These are phyloP conservation scores for Tanozyma kutaoensis DNA, from an alignment of 805 yeast genomes.

Conservation along the genomic window DNA sequence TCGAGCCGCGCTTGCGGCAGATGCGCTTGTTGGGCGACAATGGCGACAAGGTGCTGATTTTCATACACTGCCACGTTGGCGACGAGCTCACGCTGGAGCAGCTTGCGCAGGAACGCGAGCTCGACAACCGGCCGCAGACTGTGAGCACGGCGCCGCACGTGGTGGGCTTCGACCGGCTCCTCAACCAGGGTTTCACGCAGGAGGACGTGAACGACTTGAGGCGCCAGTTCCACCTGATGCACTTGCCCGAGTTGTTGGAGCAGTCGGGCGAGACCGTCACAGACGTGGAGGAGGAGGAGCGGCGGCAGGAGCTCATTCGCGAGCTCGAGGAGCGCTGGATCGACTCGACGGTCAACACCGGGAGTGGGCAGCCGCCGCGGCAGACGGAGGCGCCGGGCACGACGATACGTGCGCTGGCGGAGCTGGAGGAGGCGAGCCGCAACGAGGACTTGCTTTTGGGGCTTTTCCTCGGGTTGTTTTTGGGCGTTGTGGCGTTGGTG, in stretches of 20 bases:
- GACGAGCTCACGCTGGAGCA: constrained; percentile 43
- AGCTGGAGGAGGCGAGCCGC: constrained; percentile 16
- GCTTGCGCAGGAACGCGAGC: constrained; percentile 42
- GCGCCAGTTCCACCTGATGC: constrained; percentile 58
- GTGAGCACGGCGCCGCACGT: constrained; percentile 50
- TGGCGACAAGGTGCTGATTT: constrained; percentile 20
- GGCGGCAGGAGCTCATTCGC: constrained; percentile 25
- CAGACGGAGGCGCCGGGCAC: constrained; percentile 8
- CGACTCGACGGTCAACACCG: constrained; percentile 52
- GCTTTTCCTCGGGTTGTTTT: constrained; percentile 55
- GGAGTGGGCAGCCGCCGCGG: not conserved
- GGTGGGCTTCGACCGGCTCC: constrained; percentile 73
- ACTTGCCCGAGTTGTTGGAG: constrained; percentile 31
- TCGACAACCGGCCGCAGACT: constrained; percentile 38
- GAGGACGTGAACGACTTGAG: constrained; percentile 65
- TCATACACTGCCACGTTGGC: constrained; percentile 72
- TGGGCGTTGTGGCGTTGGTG: constrained; percentile 56
- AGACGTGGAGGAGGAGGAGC: constrained; percentile 31
- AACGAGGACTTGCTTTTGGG: constrained; percentile 64
- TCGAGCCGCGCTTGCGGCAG: constrained; percentile 14
- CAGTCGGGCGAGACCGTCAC: constrained; percentile 11
- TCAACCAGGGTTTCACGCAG: constrained; percentile 72
- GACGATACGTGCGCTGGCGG: constrained; percentile 11
- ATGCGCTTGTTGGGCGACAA: constrained; percentile 4
- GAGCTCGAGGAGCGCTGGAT: constrained; percentile 83